A percentile compares a stretch with the other conserved stretches of the same genome.
Conservation (phyloP, 129 eudicot genomes). For the Logfia minima region DNA sequence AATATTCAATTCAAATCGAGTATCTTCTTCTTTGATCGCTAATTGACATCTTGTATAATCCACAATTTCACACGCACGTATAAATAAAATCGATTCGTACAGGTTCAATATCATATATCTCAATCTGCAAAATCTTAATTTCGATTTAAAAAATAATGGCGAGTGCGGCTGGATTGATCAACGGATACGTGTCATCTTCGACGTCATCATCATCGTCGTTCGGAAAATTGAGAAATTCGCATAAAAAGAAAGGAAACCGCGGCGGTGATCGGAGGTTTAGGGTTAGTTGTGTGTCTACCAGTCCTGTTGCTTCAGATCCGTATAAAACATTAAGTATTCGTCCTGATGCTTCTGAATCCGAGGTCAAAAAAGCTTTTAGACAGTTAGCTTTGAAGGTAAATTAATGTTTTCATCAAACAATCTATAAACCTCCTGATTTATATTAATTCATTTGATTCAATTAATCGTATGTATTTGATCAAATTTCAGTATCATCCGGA, state of each 20-base stretch:
- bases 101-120: not conserved
- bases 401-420: not conserved
- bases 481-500: slow-evolving; percentile 87
- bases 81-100: not conserved
- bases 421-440: not conserved
- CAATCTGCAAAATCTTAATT: not conserved
- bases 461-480: slow-evolving; percentile 10
- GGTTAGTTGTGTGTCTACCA: slow-evolving; percentile 46
- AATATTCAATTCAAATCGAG: not conserved
- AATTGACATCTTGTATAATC: too few species aligned
- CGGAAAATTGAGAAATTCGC: slow-evolving; percentile 26
- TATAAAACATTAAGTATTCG: slow-evolving; percentile 65
- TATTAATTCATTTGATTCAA: not conserved
- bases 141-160: slow-evolving; percentile 30
- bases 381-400: slow-evolving; percentile 79
- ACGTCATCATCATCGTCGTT: slow-evolving; percentile 28
- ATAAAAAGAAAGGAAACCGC: slow-evolving; percentile 25
- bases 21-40: not conserved
- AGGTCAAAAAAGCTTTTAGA: slow-evolving; percentile 83
- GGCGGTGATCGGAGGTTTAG: slow-evolving; percentile 27
- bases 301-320: slow-evolving; percentile 53
- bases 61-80: not conserved
- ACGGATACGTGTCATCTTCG: slow-evolving; percentile 36
- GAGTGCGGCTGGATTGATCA: slow-evolving; percentile 38
- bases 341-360: slow-evolving; percentile 86